phyloP scores from a whole-genome alignment of 768 basidiomycete species.

The Clavulina sp. region DNA sequence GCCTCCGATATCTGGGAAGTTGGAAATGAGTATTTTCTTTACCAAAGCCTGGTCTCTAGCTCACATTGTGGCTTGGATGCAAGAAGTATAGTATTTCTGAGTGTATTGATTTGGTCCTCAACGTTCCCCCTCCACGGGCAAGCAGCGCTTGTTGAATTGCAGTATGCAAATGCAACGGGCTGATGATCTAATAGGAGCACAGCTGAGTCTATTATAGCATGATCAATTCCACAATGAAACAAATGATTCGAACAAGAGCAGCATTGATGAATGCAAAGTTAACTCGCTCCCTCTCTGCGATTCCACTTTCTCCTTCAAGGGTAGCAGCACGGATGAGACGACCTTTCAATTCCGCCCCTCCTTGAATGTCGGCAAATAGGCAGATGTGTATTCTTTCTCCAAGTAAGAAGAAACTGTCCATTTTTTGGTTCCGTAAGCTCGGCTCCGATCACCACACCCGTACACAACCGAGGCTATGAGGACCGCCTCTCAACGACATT shows the following conservation, averaged over 20 bases:
- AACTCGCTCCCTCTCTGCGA: slow-evolving; percentile 52
- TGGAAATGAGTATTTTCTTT: not conserved
- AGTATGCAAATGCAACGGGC: slow-evolving; percentile 61
- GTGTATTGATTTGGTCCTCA: slow-evolving; percentile 76
- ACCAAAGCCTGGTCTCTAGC: slow-evolving; percentile 11
- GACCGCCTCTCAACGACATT: no score
- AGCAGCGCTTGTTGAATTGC: slow-evolving; percentile 72
- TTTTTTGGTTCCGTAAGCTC: no score
- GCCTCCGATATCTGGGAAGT: slow-evolving; percentile 67
- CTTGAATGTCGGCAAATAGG: slow-evolving; percentile 48
- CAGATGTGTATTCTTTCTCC: slow-evolving; percentile 43
- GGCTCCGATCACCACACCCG: no score
- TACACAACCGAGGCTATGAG: no score
- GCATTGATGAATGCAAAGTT: slow-evolving; percentile 89
- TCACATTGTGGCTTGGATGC: slow-evolving; percentile 74
- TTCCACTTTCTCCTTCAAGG: slow-evolving; percentile 39
- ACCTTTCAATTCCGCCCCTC: slow-evolving; percentile 39
- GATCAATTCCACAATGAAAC: not conserved
- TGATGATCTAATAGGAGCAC: slow-evolving; percentile 48
- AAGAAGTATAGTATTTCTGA: slow-evolving; percentile 81
- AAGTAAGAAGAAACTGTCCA: no score
- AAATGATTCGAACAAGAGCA: slow-evolving; percentile 38
- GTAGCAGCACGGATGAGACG: slow-evolving; percentile 58
- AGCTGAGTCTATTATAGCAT: not conserved
- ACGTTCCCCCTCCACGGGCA: slow-evolving; percentile 34